These are phyloP conservation scores for Beverwykella pulmonaria DNA, from an alignment of 495 filamentous ascomycete genomes.

Conservation along the genomic window DNA sequence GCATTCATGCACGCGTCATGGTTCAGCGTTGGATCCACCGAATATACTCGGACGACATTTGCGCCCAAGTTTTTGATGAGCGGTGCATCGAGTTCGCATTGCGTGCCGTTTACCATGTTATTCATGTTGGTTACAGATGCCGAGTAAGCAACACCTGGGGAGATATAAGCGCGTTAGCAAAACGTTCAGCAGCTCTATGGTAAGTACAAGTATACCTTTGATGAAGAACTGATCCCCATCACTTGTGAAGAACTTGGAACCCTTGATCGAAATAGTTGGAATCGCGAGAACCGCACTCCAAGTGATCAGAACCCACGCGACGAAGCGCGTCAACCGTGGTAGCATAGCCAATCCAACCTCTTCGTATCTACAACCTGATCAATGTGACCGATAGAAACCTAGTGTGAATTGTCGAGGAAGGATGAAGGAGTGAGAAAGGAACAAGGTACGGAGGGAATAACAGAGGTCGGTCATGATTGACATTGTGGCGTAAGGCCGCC, in stretches of 20 bases:
- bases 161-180: not conserved
- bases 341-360: not conserved
- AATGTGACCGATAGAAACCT: too few species aligned
- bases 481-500: not conserved
- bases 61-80: constrained; percentile 25
- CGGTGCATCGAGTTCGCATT: constrained; percentile 25
- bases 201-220: constrained; percentile 60
- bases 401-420: too few species aligned
- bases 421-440: not conserved
- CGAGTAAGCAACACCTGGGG: constrained; percentile 15
- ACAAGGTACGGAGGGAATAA: not conserved
- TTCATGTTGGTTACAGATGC: not conserved
- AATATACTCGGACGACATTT: constrained; percentile 26
- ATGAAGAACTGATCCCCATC: constrained; percentile 80
- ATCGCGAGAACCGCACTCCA: constrained; percentile 38
- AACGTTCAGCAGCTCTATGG: not conserved
- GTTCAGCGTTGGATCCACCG: constrained; percentile 29
- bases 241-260: constrained; percentile 82
- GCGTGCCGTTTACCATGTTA: constrained; percentile 12
- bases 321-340: not conserved
- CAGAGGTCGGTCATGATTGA: not conserved
- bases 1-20: constrained; percentile 34
- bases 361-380: too few species aligned
- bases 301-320: not conserved
- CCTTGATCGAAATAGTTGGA: constrained; percentile 66